Evolutionary conservation across 768 basidiomycete species (phyloP), one percentile per base, ranked within the genome.

Genomic region (Hemileccinum rubropunctum): DNA sequence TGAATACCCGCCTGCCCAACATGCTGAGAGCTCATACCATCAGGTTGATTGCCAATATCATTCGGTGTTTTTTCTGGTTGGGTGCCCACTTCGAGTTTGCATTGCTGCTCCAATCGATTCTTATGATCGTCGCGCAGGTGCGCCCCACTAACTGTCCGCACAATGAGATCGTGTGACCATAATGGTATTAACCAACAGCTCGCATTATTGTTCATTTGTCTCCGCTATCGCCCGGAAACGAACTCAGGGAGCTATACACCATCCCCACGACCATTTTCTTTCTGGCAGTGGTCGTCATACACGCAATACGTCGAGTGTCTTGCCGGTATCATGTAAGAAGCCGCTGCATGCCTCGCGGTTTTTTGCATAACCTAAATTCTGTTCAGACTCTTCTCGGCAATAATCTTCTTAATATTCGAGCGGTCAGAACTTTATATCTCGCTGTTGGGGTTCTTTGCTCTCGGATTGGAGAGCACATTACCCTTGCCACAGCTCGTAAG

Each of bases 51-150:
- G 88, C 90, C 43, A 93, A 93, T 67, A 90, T 92, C 46, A 86
- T 86, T 21, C 78, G 91, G 61, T 93, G 91, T 67, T 93, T 91
- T 75, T 93, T 92, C 71, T 93, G 91, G 91, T 71, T 93, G 32
- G 91, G 91, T 48, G 73, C 84, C 34, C 86, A 62, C 45, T 93
- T 91, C 65, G 91, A 92, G 71, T 68, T 78, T 40, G 79, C 90
- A 2, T 69, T 93, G 45, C 73, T 93, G n/a, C 57, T 90, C 9
- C 91, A 93, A 67, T 90, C 88, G 15, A 68, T 92, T 48, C 72
- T 93, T 45, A 90, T 93, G 91, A 91, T 93, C 52, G 54, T 86
- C 39, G 82, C 89, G 14, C 91, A 93, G 72, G 90, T 88, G 60
- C 45, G 76, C 60, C 34, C 23, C 51, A 44, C 30, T 27, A 13